phyloP scores from a whole-genome alignment of 139 green algal species.

The Closterium sp. region DNA sequence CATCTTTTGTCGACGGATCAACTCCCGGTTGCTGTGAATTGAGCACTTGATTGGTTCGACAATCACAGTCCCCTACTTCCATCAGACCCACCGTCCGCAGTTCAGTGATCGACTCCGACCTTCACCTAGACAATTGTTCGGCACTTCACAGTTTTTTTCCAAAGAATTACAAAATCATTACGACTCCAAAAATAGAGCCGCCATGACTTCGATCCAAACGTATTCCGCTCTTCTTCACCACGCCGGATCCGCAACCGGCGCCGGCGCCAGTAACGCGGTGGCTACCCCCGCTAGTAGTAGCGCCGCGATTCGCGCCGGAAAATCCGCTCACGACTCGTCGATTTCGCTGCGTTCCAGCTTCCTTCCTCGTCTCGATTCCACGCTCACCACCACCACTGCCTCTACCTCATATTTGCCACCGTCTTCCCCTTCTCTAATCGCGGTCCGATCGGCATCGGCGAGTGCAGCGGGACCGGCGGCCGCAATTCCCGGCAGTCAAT shows the following conservation, averaged over 20 bases:
- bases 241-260: background rate
- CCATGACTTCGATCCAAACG: background rate
- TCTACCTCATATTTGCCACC: background rate
- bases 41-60: too few species aligned
- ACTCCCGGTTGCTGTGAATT: background rate
- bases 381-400: background rate
- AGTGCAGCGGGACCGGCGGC: background rate
- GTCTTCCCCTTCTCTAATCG: background rate
- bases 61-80: too few species aligned
- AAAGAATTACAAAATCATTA: too few species aligned
- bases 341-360: background rate
- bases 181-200: too few species aligned
- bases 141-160: too few species aligned
- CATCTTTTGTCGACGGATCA: background rate
- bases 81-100: too few species aligned
- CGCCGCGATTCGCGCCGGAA: background rate
- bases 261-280: background rate
- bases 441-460: background rate
- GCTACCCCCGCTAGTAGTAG: background rate
- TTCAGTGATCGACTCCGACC: too few species aligned
- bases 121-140: too few species aligned
- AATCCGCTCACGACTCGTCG: background rate
- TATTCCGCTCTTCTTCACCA: background rate
- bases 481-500: background rate
- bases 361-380: too few species aligned